Evolutionary conservation across 2,329 filamentous ascomycete species (phyloP).

Genomic region (Penicillium thymicola): DNA sequence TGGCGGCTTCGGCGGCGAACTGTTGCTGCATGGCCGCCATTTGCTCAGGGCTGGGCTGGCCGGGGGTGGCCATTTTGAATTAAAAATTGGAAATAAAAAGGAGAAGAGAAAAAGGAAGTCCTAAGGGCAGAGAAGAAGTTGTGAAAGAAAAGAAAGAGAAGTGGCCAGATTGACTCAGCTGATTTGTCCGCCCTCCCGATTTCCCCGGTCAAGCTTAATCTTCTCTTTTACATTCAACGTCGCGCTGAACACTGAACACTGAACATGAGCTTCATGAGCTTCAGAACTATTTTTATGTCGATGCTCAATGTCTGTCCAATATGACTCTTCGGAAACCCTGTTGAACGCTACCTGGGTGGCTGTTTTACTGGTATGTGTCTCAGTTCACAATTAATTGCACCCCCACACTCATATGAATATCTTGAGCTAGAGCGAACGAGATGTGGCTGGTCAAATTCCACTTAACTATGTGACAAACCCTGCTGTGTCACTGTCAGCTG

Average conservation of each 20-base stretch:
- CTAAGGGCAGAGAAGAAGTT: neutral
- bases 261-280: conserved; percentile 5
- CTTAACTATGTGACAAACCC: conserved; percentile 61
- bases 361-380: conserved; percentile 37
- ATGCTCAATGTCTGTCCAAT: conserved; percentile 43
- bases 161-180: conserved; percentile 32
- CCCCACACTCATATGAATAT: conserved; percentile 9
- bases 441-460: conserved; percentile 57
- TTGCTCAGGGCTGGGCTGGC: conserved; percentile 71
- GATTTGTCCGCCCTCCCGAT: conserved; percentile 21
- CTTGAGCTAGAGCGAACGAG: conserved; percentile 55
- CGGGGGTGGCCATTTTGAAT: conserved; percentile 37
- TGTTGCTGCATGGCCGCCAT: conserved; percentile 80
- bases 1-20: conserved; percentile 76
- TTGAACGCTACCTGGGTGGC: conserved; percentile 39
- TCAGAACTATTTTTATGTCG: neutral
- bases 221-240: neutral
- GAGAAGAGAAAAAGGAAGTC: neutral
- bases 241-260: neutral
- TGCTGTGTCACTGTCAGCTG: conserved; percentile 55
- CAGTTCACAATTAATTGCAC: neutral
- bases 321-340: conserved; percentile 38
- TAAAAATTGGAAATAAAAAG: neutral
- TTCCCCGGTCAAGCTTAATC: conserved; percentile 4
- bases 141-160: conserved; percentile 17